Evolutionary conservation across 768 basidiomycete species (phyloP).

Genomic region (Mycena venus): DNA sequence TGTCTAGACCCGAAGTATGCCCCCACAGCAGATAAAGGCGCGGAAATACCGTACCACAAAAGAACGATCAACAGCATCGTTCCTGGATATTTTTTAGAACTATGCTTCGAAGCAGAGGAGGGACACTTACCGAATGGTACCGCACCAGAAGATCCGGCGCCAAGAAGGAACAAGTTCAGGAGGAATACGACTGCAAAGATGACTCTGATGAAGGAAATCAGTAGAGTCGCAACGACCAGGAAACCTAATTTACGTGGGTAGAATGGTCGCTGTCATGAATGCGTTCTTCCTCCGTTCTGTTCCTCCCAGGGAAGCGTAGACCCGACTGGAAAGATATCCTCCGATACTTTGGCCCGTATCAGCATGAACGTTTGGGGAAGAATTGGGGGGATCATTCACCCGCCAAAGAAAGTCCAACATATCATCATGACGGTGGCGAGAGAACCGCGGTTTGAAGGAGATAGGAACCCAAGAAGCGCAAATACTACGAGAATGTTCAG

Average conservation of each 20-base stretch:
- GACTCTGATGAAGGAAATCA: slow-evolving; percentile 57
- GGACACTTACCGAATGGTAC: slow-evolving; percentile 86
- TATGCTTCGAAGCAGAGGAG: background rate
- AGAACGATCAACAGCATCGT: slow-evolving; percentile 88
- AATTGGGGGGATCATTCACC: slow-evolving; percentile 56
- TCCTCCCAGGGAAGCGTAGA: slow-evolving; percentile 87
- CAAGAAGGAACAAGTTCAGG: slow-evolving; percentile 91
- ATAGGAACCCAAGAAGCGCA: slow-evolving; percentile 91
- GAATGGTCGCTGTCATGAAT: slow-evolving; percentile 87
- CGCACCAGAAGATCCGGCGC: slow-evolving; percentile 91
- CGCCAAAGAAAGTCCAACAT: slow-evolving; percentile 94
- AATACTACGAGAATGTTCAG: slow-evolving; percentile 18
- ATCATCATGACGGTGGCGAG: slow-evolving; percentile 95
- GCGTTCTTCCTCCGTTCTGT: slow-evolving; percentile 83
- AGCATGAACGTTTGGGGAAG: slow-evolving; percentile 8
- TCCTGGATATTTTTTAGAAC: slow-evolving; percentile 52
- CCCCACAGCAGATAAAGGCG: slow-evolving; percentile 88
- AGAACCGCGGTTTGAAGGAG: slow-evolving; percentile 94
- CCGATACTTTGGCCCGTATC: slow-evolving; percentile 70
- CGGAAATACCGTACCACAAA: slow-evolving; percentile 95
- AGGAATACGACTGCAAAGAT: slow-evolving; percentile 90
- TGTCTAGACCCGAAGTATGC: slow-evolving; percentile 89
- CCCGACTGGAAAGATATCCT: slow-evolving; percentile 89
- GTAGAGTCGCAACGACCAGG: background rate
- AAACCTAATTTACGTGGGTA: slow-evolving; percentile 76